Conservation (phyloP, 1,284 basidiomycete species). For the Termitomyces sp. region DNA sequence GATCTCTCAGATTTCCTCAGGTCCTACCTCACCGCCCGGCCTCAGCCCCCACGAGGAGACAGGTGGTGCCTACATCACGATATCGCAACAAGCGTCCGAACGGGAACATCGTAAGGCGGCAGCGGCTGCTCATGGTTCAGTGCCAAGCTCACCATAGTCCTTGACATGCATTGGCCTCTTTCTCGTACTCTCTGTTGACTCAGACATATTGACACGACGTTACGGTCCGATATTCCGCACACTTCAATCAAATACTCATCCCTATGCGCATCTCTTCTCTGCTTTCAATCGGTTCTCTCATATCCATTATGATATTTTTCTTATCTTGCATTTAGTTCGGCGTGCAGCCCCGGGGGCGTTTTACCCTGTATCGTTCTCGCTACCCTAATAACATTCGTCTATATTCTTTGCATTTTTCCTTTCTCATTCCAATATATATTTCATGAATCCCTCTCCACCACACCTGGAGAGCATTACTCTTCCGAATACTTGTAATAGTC, state of each 20-base stretch:
- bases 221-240: slow-evolving; percentile 14
- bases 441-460: slow-evolving; percentile 19
- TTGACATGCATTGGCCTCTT: slow-evolving; percentile 9
- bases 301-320: slow-evolving; percentile 19
- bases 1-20: slow-evolving; percentile 44
- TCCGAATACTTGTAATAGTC: slow-evolving; percentile 32
- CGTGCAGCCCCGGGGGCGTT: slow-evolving; percentile 24
- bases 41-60: slow-evolving; percentile 56
- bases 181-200: slow-evolving; percentile 19
- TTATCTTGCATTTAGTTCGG: slow-evolving; percentile 15
- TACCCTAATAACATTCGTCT: slow-evolving; percentile 21
- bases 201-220: slow-evolving; percentile 17
- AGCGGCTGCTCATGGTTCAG: slow-evolving; percentile 6
- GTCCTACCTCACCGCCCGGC: slow-evolving; percentile 65
- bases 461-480: slow-evolving; percentile 20
- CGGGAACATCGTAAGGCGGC: slow-evolving; percentile 44
- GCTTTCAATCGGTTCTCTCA: slow-evolving; percentile 16
- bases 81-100: slow-evolving; percentile 71
- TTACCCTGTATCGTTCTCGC: slow-evolving; percentile 16
- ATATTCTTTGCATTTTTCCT: slow-evolving; percentile 15
- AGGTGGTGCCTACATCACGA: slow-evolving; percentile 80
- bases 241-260: slow-evolving; percentile 12
- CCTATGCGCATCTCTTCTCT: slow-evolving; percentile 27
- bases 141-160: slow-evolving; percentile 16
- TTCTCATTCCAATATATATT: slow-evolving; percentile 16